Evolutionary conservation across 805 yeast species (phyloP).

Genomic region (Cyberlindnera bimundalis): DNA sequence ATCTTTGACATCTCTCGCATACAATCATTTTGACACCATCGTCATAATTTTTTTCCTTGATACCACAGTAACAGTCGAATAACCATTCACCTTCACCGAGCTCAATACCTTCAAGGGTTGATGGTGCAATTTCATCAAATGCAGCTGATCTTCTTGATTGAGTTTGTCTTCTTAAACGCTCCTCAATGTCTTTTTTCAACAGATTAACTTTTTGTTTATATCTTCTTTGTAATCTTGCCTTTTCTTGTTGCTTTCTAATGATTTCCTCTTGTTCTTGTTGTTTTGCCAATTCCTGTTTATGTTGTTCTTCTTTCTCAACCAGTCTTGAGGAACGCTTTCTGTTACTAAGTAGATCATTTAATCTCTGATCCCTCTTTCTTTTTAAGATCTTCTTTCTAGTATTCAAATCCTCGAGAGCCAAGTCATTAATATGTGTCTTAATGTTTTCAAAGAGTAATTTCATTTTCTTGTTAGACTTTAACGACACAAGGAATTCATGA

Average conservation of each 20-base stretch:
- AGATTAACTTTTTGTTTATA: constrained; percentile 21
- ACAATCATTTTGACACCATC: constrained; percentile 34
- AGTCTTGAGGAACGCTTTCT: constrained; percentile 73
- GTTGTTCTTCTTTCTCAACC: constrained; percentile 64
- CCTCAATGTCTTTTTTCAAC: constrained; percentile 26
- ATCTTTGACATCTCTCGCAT: constrained; percentile 35
- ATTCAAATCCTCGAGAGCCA: constrained; percentile 44
- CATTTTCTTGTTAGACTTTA: constrained; percentile 29
- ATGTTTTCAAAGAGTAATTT: constrained; percentile 33
- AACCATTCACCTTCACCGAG: constrained; percentile 36
- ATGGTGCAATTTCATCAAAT: constrained; percentile 29
- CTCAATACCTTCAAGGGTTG: constrained; percentile 22
- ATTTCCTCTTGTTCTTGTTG: constrained; percentile 39
- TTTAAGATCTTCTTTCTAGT: constrained; percentile 52
- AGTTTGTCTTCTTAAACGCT: constrained; percentile 21
- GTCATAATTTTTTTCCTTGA: constrained; percentile 32
- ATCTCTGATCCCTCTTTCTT: constrained; percentile 59
- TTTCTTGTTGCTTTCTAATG: constrained; percentile 21
- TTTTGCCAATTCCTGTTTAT: constrained; percentile 31
- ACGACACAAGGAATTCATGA: constrained; percentile 30
- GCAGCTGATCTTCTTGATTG: constrained; percentile 21
- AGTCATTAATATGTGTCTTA: constrained; percentile 31
- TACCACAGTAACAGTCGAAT: constrained; percentile 38
- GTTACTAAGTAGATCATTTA: constrained; percentile 59
- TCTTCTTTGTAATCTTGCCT: constrained; percentile 37